Conservation (phyloP, 2,329 filamentous ascomycete species). For the Akanthomyces lecanii region DNA sequence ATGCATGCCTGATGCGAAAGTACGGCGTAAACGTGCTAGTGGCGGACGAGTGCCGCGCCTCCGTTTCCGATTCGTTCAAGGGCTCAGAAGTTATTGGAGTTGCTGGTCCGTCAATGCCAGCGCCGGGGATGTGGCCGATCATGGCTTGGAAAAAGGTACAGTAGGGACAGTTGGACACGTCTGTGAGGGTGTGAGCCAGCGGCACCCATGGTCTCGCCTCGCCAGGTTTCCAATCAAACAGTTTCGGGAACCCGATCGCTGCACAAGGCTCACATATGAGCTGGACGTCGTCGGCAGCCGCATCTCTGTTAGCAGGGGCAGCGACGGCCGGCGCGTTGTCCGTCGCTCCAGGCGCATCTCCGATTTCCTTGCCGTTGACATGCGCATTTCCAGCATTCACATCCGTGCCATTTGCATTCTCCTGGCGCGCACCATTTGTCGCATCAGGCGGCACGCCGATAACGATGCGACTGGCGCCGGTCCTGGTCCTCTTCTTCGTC, state of each 20-base stretch:
- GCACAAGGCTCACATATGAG: constrained; percentile 29
- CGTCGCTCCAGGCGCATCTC: not conserved
- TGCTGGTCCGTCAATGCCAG: constrained; percentile 20
- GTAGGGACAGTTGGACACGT: constrained; percentile 32
- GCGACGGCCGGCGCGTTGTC: not conserved
- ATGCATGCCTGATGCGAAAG: constrained; percentile 35
- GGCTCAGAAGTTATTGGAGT: not conserved
- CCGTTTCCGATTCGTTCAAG: not conserved
- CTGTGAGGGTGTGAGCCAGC: constrained; percentile 30
- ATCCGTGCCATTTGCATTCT: constrained; percentile 13
- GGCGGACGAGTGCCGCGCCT: not conserved
- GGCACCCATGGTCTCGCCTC: constrained; percentile 34
- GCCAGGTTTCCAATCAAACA: constrained; percentile 34
- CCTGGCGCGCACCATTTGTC: not conserved
- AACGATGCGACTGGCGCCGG: constrained; percentile 27
- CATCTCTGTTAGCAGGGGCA: constrained; percentile 4
- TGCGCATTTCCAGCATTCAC: not conserved
- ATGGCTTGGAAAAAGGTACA: constrained; percentile 36
- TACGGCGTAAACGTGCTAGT: constrained; percentile 36
- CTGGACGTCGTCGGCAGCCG: not conserved
- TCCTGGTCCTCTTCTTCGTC: constrained; percentile 25
- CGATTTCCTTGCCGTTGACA: constrained; percentile 1
- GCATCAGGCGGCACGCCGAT: constrained; percentile 20
- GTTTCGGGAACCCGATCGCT: constrained; percentile 33
- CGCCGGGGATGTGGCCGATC: constrained; percentile 21